A percentile compares a stretch with the other conserved stretches of the same genome.
Evolutionary conservation across 805 yeast genomes (phyloP).

Genomic region (Saccharomycopsis fermentans): DNA sequence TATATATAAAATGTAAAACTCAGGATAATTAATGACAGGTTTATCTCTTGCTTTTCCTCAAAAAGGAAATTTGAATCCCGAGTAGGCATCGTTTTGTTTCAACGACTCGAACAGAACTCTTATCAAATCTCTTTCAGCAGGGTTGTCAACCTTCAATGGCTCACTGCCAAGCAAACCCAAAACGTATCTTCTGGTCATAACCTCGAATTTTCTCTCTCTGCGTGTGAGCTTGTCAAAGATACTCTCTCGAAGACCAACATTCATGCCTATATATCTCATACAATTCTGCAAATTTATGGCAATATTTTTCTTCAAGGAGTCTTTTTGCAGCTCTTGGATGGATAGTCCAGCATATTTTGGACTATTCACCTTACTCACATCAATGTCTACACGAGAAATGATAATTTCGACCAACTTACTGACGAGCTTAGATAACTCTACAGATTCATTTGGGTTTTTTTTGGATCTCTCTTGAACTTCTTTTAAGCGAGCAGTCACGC

Average conservation of each 20-base stretch:
- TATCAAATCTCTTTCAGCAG: slow-evolving; percentile 3
- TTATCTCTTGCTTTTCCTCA: background rate
- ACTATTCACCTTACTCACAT: slow-evolving; percentile 6
- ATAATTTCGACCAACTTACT: slow-evolving; percentile 9
- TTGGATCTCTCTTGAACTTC: slow-evolving; percentile 3
- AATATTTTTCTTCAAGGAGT: slow-evolving; percentile 4
- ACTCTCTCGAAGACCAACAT: slow-evolving; percentile 16
- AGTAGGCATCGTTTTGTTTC: slow-evolving; percentile 9
- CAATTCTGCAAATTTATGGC: slow-evolving; percentile 8
- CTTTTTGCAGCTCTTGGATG: background rate
- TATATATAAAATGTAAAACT: no score
- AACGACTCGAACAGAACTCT: slow-evolving; percentile 5
- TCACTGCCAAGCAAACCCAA: slow-evolving; percentile 3
- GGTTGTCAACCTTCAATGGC: background rate
- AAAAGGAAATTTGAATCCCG: slow-evolving; percentile 3
- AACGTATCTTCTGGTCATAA: slow-evolving; percentile 12
- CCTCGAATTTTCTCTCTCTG: slow-evolving; percentile 10
- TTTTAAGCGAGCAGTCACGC: background rate
- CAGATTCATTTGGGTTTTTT: slow-evolving; percentile 11
- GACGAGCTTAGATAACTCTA: slow-evolving; percentile 9
- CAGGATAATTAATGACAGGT: no score
- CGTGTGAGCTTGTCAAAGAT: slow-evolving; percentile 14
- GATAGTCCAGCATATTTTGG: background rate
- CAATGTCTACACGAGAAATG: slow-evolving; percentile 13
- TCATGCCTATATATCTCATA: slow-evolving; percentile 7